These are phyloP conservation scores for Fusarium paranaense DNA, from an alignment of 2,329 filamentous ascomycete genomes.

Conservation along the genomic window DNA sequence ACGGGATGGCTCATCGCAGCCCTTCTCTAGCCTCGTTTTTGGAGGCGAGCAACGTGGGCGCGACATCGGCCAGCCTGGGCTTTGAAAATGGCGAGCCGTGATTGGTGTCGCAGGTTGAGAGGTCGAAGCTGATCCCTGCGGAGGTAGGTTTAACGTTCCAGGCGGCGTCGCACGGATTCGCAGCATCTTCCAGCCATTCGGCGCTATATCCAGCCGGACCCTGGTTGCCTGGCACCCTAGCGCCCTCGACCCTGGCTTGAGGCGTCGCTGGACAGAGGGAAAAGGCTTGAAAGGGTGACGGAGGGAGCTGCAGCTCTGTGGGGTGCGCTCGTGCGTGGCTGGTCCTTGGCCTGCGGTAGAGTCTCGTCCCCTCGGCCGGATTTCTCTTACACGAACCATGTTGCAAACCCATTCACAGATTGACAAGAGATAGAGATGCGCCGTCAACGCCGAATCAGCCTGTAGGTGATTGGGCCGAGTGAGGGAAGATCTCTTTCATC, in stretches of 20 bases:
- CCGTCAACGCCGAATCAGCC: conserved; percentile 29
- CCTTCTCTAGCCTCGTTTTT: conserved; percentile 11
- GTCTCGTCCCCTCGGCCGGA: conserved; percentile 32
- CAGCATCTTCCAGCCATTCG: conserved; percentile 41
- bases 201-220: conserved; percentile 28
- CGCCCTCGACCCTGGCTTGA: conserved; percentile 27
- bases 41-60: conserved; percentile 37
- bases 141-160: conserved; percentile 45
- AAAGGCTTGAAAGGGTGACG: neutral
- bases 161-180: conserved; percentile 39
- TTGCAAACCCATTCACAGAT: conserved; percentile 48
- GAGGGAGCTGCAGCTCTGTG: conserved; percentile 39
- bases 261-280: conserved; percentile 21
- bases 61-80: conserved; percentile 48
- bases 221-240: conserved; percentile 10
- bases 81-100: conserved; percentile 46
- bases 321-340: conserved; percentile 44
- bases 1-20: conserved; percentile 26
- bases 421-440: conserved; percentile 42
- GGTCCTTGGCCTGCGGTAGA: conserved; percentile 35
- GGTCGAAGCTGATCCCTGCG: conserved; percentile 37
- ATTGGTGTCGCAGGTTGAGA: conserved; percentile 47
- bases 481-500: conserved; percentile 6
- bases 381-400: conserved; percentile 54
- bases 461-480: conserved; percentile 38